A percentile compares a stretch with the other conserved stretches of the same genome.
Conservation (phyloP, 2,329 filamentous ascomycete species). For the Penicillium sp. region DNA sequence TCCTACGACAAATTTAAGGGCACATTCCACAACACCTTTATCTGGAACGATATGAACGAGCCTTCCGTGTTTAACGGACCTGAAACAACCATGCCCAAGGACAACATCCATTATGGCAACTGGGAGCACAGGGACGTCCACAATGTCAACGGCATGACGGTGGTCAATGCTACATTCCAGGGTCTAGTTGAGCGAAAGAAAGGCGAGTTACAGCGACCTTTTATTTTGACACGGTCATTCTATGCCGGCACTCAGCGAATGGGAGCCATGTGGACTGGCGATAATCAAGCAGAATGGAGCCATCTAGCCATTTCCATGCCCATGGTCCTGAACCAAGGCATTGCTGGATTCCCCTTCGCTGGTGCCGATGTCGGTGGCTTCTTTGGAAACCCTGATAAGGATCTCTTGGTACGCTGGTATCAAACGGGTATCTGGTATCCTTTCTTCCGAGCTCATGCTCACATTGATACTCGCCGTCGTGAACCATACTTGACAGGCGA, state of each 20-base stretch:
- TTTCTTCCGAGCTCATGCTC: constrained; percentile 95
- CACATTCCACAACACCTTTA: constrained; percentile 77
- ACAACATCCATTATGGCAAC: constrained; percentile 83
- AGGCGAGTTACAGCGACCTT: constrained; percentile 79
- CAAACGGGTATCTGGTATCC: constrained; percentile 96
- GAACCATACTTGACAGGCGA: constrained; percentile 87
- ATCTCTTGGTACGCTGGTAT: constrained; percentile 91
- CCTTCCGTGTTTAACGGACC: constrained; percentile 98
- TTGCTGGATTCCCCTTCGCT: constrained; percentile 88
- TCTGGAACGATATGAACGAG: constrained; percentile 99
- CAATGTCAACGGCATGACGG: constrained; percentile 92
- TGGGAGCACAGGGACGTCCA: constrained; percentile 98
- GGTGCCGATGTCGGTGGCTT: constrained; percentile 97
- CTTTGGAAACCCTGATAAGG: constrained; percentile 93
- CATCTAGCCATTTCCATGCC: constrained; percentile 86
- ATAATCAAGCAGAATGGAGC: constrained; percentile 91
- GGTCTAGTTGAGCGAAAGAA: constrained; percentile 80
- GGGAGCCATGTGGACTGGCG: constrained; percentile 97
- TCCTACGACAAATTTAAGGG: constrained; percentile 85
- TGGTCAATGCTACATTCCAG: constrained; percentile 89
- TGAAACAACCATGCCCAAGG: constrained; percentile 97
- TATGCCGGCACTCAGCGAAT: constrained; percentile 85
- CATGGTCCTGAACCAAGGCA: constrained; percentile 90
- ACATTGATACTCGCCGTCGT: constrained; percentile 90
- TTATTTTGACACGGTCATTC: constrained; percentile 88